Evolutionary conservation across 2,329 filamentous ascomycete species (phyloP).

Genomic region (Penicillium brasilianum): DNA sequence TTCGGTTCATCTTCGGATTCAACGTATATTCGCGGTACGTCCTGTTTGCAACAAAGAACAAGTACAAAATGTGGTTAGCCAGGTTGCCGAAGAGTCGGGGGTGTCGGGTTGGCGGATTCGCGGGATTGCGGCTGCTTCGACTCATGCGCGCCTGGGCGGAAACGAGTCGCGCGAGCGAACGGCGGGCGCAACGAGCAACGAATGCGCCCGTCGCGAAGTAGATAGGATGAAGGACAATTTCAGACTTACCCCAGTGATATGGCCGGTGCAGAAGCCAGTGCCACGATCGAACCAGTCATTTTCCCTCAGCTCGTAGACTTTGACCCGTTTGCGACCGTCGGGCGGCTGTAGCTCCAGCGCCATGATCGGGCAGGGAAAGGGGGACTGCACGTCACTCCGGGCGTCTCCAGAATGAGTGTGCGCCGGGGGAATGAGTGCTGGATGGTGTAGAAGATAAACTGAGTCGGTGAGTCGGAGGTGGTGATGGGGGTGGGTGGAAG

Average conservation of each 20-base stretch:
- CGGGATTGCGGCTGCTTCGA: constrained; percentile 12
- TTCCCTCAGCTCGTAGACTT: constrained; percentile 97
- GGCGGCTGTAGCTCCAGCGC: constrained; percentile 54
- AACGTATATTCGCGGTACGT: constrained; percentile 86
- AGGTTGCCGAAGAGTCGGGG: background rate
- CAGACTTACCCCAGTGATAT: constrained; percentile 70
- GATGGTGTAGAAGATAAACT: constrained; percentile 10
- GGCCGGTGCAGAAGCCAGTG: constrained; percentile 90
- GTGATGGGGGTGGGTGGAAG: constrained; percentile 23
- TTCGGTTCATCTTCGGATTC: constrained; percentile 91
- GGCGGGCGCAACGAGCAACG: constrained; percentile 16
- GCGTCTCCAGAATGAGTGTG: constrained; percentile 40
- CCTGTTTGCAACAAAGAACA: constrained; percentile 51
- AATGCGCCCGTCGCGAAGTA: constrained; percentile 1
- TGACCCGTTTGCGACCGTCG: constrained; percentile 71
- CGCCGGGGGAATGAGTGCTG: constrained; percentile 17
- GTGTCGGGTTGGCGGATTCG: constrained; percentile 7
- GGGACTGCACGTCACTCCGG: constrained; percentile 46
- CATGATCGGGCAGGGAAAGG: constrained; percentile 48
- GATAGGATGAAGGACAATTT: constrained; percentile 8
- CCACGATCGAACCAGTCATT: constrained; percentile 99
- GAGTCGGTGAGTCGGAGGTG: constrained; percentile 17
- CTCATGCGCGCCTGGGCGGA: constrained; percentile 17
- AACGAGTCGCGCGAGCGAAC: constrained; percentile 15
- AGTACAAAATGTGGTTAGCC: constrained; percentile 10